These are phyloP conservation scores for Setaria italica DNA, from an alignment of 202 grass and related monocot genomes.

Conservation along the genomic window DNA sequence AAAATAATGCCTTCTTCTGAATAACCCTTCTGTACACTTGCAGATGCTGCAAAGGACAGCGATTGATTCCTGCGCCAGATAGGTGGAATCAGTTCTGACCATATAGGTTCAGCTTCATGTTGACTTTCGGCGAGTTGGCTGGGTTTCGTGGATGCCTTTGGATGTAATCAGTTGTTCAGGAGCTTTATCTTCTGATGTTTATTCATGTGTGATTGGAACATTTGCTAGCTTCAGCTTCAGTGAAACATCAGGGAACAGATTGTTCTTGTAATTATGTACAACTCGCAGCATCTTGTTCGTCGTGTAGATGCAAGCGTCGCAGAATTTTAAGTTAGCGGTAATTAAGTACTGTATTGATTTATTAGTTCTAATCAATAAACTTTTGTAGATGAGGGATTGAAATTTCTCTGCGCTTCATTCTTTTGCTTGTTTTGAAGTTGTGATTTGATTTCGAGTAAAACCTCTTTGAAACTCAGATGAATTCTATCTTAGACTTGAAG, in stretches of 20 bases:
- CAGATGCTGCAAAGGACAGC: conserved; percentile 52
- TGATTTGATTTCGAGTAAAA: background rate
- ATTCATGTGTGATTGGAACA: conserved; percentile 21
- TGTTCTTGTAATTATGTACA: conserved; percentile 41
- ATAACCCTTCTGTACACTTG: conserved; percentile 21
- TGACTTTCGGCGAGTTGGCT: background rate
- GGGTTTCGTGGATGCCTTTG: conserved; percentile 1
- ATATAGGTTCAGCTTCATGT: conserved; percentile 26
- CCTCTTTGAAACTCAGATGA: background rate
- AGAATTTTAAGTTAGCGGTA: conserved; percentile 16
- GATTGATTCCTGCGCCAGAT: conserved; percentile 33
- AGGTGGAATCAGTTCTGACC: conserved; percentile 45
- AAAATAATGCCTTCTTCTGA: conserved; percentile 12
- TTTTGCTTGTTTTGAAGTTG: background rate
- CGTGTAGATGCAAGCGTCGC: background rate
- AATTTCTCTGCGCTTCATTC: background rate
- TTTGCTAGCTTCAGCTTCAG: conserved; percentile 13
- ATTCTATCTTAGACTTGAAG: no score
- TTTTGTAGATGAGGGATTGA: background rate
- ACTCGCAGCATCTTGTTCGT: conserved; percentile 16
- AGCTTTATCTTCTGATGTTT: conserved; percentile 33
- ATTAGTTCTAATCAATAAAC: background rate
- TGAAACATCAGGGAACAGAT: conserved; percentile 13
- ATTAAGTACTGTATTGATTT: conserved; percentile 1
- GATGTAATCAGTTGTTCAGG: conserved; percentile 31